Evolutionary conservation across 176 grass and related monocot genomes (phyloP), one percentile per base, ranked within the genome.

Genomic region (Eragrostis curvula): DNA sequence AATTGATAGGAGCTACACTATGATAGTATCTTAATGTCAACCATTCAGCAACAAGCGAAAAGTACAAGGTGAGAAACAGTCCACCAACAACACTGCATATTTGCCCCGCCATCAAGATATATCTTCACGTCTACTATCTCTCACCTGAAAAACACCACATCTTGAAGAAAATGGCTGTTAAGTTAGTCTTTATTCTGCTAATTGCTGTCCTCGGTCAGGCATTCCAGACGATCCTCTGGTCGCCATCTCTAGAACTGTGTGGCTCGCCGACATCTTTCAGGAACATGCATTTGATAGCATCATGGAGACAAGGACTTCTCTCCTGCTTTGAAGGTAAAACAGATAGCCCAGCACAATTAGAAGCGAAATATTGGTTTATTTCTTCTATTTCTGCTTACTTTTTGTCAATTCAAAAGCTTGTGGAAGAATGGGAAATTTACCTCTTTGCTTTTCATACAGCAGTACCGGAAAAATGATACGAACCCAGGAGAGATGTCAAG

Each of bases 401-500:
- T 81, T 48, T 71, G 59, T 40, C 25, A 74, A 83, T 76, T 60
- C 87, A 97, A 89, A 87, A 89, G 67, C 78, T 97, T 16, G 64
- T 86, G 58, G 85, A 94, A 73, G 87, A 90, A 78, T 39, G 93
- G 47, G 70, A 77, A 60, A 87, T 94, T 74, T 94, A 97, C 84
- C 77, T 94, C 57, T 43, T 97, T 61, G 90, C 89, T 65, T 97
- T 87, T 61, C 91, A 94, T 61, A 89, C 89, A 81, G 82, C 87
- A 91, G 39, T 97, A 90, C 59, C 79, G 89, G 70, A 85, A 94
- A 81, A 97, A 89, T 61, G 89, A 92, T 69, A 86, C 89, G 5
- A 91, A 92, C 79, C 82, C 91, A 81, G 83, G 28, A 48, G 87
- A 78, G 58, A 73, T 60, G 91, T 91, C 40, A 94, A 94, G 74